These are phyloP conservation scores for Juglanconis juglandina DNA, from an alignment of 2,329 filamentous ascomycete species.

Conservation along the genomic window DNA sequence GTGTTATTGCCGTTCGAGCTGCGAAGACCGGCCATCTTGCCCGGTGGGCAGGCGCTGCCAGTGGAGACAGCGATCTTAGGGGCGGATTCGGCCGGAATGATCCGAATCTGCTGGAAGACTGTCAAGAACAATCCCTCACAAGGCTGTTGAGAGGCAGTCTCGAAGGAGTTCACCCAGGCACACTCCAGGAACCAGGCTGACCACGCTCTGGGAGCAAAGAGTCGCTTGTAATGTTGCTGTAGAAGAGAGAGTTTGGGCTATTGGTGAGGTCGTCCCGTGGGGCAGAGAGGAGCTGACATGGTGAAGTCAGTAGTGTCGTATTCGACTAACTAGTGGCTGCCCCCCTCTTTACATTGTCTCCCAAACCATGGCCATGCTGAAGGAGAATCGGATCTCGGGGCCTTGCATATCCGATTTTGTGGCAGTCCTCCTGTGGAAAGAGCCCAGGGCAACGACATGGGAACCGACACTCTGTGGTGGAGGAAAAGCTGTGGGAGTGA, in stretches of 20 bases:
- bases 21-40: slow-evolving; percentile 7
- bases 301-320: too few relatives aligned
- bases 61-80: neutral
- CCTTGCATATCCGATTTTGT: neutral
- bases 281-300: too few relatives aligned
- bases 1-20: slow-evolving; percentile 15
- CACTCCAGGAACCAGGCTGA: too few relatives aligned
- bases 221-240: too few relatives aligned
- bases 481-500: neutral
- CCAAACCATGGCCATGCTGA: neutral
- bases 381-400: neutral
- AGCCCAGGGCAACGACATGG: neutral
- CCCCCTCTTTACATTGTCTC: neutral
- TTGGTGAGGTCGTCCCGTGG: too few relatives aligned
- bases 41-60: slow-evolving; percentile 1
- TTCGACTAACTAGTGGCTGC: neutral
- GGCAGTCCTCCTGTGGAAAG: neutral
- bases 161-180: neutral
- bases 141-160: neutral
- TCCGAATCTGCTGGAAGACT: neutral
- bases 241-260: too few relatives aligned
- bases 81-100: neutral
- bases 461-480: neutral
- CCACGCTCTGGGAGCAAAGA: too few relatives aligned
- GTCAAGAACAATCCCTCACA: neutral